A percentile compares a stretch with the other conserved stretches of the same genome.
Conservation (phyloP, 2,329 filamentous ascomycete species). For the Fusarium decemcellulare region DNA sequence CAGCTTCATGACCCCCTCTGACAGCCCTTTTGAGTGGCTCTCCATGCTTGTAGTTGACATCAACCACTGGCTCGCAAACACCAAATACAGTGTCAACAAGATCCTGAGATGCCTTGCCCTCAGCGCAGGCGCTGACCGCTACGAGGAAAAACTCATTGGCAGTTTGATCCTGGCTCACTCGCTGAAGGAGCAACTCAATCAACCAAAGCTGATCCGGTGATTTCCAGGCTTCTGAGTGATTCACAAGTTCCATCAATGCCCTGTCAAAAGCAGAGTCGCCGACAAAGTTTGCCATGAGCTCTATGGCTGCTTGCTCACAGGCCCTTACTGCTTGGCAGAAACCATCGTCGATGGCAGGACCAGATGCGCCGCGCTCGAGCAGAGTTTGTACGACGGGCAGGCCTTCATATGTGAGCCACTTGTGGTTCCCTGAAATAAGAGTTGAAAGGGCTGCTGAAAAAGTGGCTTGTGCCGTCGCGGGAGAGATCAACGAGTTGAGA, state of each 20-base stretch:
- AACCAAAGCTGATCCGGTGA: neutral
- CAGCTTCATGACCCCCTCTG: neutral
- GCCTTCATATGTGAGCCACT: constrained; percentile 13
- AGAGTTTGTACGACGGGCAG: constrained; percentile 11
- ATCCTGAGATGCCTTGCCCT: neutral
- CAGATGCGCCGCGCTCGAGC: constrained; percentile 9
- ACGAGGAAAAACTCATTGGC: neutral
- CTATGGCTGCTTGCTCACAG: constrained; percentile 6
- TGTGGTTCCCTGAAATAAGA: neutral
- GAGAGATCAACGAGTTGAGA: neutral
- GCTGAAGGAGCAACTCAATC: neutral
- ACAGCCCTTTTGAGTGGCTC: neutral
- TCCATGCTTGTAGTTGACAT: neutral
- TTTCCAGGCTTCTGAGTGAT: neutral
- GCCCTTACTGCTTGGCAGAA: constrained; percentile 14
- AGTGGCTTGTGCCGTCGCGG: neutral
- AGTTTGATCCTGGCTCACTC: neutral
- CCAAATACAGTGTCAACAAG: neutral
- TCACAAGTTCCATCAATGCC: neutral
- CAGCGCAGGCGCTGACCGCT: neutral
- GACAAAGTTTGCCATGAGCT: constrained; percentile 1
- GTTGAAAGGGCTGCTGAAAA: neutral
- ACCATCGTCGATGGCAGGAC: constrained; percentile 12
- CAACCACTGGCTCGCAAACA: neutral
- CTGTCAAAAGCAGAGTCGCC: constrained; percentile 1